These are phyloP conservation scores for Neonectria neomacrospora DNA, from an alignment of 2,329 filamentous ascomycete species.

Conservation along the genomic window DNA sequence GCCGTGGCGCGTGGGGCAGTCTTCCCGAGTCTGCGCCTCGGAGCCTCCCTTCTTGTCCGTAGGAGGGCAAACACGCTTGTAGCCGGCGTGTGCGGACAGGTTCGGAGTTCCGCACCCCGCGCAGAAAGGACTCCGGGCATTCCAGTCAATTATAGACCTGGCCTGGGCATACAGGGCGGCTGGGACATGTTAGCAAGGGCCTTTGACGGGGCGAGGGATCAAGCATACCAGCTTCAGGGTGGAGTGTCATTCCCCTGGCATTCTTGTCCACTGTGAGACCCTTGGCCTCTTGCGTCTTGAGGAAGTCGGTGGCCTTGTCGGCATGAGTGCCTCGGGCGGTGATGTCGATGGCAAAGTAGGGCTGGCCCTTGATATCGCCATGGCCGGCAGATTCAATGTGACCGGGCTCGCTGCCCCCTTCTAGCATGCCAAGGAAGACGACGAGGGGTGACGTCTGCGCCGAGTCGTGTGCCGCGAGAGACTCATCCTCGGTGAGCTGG, in stretches of 20 bases:
- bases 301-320: conserved; percentile 66
- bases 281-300: conserved; percentile 57
- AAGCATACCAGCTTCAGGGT: conserved; percentile 68
- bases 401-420: conserved; percentile 62
- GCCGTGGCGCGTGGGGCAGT: conserved; percentile 84
- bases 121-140: conserved; percentile 90
- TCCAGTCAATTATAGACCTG: conserved; percentile 92
- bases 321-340: conserved; percentile 75
- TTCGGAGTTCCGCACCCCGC: conserved; percentile 87
- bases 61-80: conserved; percentile 82
- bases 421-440: conserved; percentile 87
- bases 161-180: conserved; percentile 93
- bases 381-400: conserved; percentile 54
- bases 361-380: conserved; percentile 79
- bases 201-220: conserved; percentile 19
- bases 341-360: conserved; percentile 91
- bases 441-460: conserved; percentile 73
- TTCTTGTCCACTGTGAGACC: conserved; percentile 76
- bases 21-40: conserved; percentile 64
- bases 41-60: conserved; percentile 67
- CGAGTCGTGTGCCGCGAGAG: conserved; percentile 80
- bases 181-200: conserved; percentile 49
- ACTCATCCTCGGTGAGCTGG: conserved; percentile 74
- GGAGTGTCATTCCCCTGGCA: conserved; percentile 69
- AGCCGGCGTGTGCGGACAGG: conserved; percentile 80